phyloP scores from a whole-genome alignment of 2,329 filamentous ascomycete species.

The Chalaropsis thielavioides region DNA sequence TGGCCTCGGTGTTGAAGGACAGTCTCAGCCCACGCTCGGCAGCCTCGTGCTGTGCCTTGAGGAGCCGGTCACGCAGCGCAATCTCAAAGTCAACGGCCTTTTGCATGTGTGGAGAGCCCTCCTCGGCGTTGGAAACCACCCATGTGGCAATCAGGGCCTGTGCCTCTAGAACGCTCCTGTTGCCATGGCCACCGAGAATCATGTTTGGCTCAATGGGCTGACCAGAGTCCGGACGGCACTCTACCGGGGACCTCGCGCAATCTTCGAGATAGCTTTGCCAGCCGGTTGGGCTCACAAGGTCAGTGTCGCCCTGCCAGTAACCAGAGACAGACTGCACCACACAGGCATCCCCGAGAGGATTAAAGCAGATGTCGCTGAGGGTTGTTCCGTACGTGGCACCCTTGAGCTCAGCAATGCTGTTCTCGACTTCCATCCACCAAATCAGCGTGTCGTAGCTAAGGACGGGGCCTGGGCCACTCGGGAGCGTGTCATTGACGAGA shows the following conservation, averaged over 20 bases:
- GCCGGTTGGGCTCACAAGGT: slow-evolving; percentile 43
- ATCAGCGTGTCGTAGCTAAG: slow-evolving; percentile 73
- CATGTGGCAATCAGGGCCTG: slow-evolving; percentile 78
- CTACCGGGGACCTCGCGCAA: slow-evolving; percentile 67
- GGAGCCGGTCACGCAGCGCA: slow-evolving; percentile 56
- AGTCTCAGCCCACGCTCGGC: slow-evolving; percentile 61
- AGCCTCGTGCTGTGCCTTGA: slow-evolving; percentile 71
- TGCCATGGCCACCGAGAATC: slow-evolving; percentile 67
- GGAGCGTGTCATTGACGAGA: slow-evolving; percentile 69
- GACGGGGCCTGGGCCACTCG: slow-evolving; percentile 54
- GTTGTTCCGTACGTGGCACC: slow-evolving; percentile 53
- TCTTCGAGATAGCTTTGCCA: slow-evolving; percentile 61
- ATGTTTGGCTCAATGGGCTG: slow-evolving; percentile 78
- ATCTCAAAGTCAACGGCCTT: slow-evolving; percentile 83
- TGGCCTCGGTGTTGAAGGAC: slow-evolving; percentile 92
- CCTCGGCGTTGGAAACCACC: slow-evolving; percentile 78
- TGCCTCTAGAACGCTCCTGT: slow-evolving; percentile 51
- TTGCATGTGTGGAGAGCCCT: slow-evolving; percentile 54
- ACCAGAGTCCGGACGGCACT: slow-evolving; percentile 75
- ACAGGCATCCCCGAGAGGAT: slow-evolving; percentile 76
- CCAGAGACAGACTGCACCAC: slow-evolving; percentile 86
- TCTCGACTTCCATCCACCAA: slow-evolving; percentile 92
- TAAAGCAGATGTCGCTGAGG: slow-evolving; percentile 81
- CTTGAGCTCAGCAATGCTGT: slow-evolving; percentile 56
- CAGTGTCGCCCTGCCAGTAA: slow-evolving; percentile 62